A percentile compares a stretch with the other conserved stretches of the same genome.
These are phyloP conservation scores for Mollisia scopiformis DNA, from an alignment of 2,329 filamentous ascomycete species.

Conservation along the genomic window DNA sequence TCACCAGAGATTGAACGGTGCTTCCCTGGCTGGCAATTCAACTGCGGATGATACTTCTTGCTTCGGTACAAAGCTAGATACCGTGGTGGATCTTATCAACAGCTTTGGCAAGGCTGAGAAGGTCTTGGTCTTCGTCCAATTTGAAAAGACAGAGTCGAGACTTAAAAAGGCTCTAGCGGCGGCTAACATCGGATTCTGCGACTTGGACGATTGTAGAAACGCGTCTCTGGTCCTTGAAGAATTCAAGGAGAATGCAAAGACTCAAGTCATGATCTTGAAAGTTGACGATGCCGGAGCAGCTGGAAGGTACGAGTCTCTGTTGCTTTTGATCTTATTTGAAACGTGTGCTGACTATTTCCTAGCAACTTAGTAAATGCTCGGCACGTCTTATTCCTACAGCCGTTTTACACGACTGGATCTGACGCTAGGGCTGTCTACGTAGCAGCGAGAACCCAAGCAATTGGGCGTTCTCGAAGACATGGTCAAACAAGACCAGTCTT, in stretches of 20 bases:
- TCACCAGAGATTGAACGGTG: conserved; percentile 39
- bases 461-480: conserved; percentile 61
- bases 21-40: not conserved
- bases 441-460: conserved; percentile 62
- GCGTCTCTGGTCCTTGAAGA: too few relatives aligned
- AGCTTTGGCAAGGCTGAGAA: conserved; percentile 31
- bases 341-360: not conserved
- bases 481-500: conserved; percentile 60
- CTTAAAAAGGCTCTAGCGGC: not conserved
- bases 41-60: conserved; percentile 13
- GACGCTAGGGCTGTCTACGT: conserved; percentile 56
- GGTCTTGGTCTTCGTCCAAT: not conserved
- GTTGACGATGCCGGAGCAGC: conserved; percentile 59
- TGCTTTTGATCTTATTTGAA: not conserved
- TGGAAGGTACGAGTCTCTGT: conserved; percentile 53
- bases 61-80: conserved; percentile 51
- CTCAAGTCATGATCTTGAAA: conserved; percentile 56
- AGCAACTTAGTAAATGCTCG: conserved; percentile 64
- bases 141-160: not conserved
- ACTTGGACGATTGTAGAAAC: not conserved
- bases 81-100: conserved; percentile 47
- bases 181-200: conserved; percentile 7
- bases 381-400: conserved; percentile 65
- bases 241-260: not conserved
- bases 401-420: conserved; percentile 45